Base-by-base conservation (phyloP, 106 monocot species). In the Platanthera guangdongensis region DNA sequence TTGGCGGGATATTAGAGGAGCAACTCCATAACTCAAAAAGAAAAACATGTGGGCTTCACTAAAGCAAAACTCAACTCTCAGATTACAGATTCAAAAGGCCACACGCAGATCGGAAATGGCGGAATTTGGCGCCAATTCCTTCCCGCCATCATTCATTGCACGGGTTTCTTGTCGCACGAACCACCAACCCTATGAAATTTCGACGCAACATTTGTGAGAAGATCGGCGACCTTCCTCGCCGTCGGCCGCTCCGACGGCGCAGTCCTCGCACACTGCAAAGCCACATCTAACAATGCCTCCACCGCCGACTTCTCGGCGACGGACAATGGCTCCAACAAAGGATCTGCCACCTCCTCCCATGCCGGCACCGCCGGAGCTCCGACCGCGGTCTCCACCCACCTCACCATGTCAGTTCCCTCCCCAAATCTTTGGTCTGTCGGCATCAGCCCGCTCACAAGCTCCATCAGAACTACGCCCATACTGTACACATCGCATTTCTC, bases 401-500 rank as follows among this genome's bases (percentile, higher is more conserved):
- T 78, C 50, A 89, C 91, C 84, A 99, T 99, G 78, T 88, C 97
- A 77, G 79, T 74, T 71, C 85, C 92, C 5, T 79, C 94, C 0
- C 86, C 79, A 51, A 89, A 88, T 68, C 57, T 78, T 19, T 32
- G 21, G 19, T 87, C 86, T 1, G 89, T 96, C 10, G 92, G 95
- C 87, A 80, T 84, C 21, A 80, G 68, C 47, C 95, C 95, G n/a
- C 78, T 93, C 57, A 89, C 90, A 0, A 95, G 90, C 82, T 95
- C 95, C 92, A 95, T 95, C 28, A 93, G 68, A 19, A 95, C 92
- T 45, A 95, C 85, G 3, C 95, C 95, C 88, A 95, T 80, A 82
- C 95, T 95, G 83, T 95, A 95, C 13, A 95, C 88, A 57, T 95
- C 95, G 76, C 86, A 83, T 86, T 92, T 99, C 82, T 91, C 97